These are phyloP conservation scores for Lactarius hatsudake DNA, from an alignment of 768 basidiomycete species.

Conservation along the genomic window DNA sequence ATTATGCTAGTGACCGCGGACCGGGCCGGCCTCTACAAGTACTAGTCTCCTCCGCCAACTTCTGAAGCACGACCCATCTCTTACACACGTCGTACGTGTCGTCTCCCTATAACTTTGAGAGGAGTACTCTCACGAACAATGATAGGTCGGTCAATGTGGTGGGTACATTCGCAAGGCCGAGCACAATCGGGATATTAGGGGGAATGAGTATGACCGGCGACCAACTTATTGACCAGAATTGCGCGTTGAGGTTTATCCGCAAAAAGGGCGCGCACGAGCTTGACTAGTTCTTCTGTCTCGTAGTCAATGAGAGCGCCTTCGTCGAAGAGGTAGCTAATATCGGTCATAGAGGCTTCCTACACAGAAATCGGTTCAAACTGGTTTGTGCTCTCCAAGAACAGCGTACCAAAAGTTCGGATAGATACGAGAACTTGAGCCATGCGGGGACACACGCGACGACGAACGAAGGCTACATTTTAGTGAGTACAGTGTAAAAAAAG, in stretches of 20 bases:
- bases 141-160: not conserved
- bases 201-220: constrained; percentile 52
- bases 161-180: not conserved
- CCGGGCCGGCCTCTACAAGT: too few species aligned
- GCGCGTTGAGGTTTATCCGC: constrained; percentile 82
- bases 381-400: constrained; percentile 11
- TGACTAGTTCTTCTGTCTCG: constrained; percentile 74
- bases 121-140: too few species aligned
- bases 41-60: not conserved
- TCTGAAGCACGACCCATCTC: not conserved
- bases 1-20: too few species aligned
- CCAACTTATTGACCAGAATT: constrained; percentile 73
- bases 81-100: not conserved
- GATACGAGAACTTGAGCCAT: constrained; percentile 94
- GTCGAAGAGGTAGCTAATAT: constrained; percentile 89
- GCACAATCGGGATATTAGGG: constrained; percentile 4
- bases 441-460: constrained; percentile 84
- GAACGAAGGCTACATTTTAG: constrained; percentile 54
- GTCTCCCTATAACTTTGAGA: not conserved
- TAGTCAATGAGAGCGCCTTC: constrained; percentile 90
- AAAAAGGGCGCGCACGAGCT: constrained; percentile 82
- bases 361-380: constrained; percentile 14
- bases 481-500: constrained; percentile 7
- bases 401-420: constrained; percentile 86
- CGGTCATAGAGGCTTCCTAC: constrained; percentile 88